Conservation (phyloP, 2,329 filamentous ascomycete species). For the Neopestalotiopsis clavispora region DNA sequence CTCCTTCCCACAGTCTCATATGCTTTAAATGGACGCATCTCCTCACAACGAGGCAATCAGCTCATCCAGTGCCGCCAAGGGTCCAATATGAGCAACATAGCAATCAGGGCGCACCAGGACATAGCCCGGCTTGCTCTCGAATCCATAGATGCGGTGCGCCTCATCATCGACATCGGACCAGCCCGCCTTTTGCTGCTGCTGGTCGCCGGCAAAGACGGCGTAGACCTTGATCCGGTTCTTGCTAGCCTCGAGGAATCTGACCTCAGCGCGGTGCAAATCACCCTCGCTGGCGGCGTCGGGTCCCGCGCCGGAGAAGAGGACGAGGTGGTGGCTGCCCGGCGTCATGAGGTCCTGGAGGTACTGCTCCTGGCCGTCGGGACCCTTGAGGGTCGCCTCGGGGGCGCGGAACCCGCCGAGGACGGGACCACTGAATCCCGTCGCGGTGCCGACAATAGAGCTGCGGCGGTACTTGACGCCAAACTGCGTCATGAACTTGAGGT, state of each 20-base stretch:
- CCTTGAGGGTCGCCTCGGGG: conserved; percentile 40
- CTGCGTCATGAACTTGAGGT: conserved; percentile 45
- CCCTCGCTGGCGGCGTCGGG: conserved; percentile 19
- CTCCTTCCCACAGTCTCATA: background rate
- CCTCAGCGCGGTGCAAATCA: conserved; percentile 21
- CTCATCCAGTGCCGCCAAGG: conserved; percentile 28
- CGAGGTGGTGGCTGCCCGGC: conserved; percentile 21
- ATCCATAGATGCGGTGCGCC: conserved; percentile 35
- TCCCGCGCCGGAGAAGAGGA: conserved; percentile 37
- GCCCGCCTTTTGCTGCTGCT: background rate
- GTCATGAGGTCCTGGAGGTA: conserved; percentile 15
- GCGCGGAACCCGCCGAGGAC: conserved; percentile 53
- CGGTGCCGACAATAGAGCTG: conserved; percentile 41
- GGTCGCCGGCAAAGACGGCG: conserved; percentile 11
- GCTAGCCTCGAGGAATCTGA: conserved; percentile 19
- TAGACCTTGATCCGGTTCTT: conserved; percentile 14
- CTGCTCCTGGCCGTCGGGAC: background rate
- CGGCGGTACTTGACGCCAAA: conserved; percentile 47
- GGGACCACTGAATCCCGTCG: conserved; percentile 34
- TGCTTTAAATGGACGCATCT: background rate
- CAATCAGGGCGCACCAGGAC: conserved; percentile 37
- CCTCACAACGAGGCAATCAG: conserved; percentile 23
- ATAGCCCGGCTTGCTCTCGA: conserved; percentile 30
- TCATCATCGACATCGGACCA: conserved; percentile 28
- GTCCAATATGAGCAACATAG: conserved; percentile 37